Base-by-base conservation (phyloP, 441 rosid species). In the Pelargonium fulgidum region DNA sequence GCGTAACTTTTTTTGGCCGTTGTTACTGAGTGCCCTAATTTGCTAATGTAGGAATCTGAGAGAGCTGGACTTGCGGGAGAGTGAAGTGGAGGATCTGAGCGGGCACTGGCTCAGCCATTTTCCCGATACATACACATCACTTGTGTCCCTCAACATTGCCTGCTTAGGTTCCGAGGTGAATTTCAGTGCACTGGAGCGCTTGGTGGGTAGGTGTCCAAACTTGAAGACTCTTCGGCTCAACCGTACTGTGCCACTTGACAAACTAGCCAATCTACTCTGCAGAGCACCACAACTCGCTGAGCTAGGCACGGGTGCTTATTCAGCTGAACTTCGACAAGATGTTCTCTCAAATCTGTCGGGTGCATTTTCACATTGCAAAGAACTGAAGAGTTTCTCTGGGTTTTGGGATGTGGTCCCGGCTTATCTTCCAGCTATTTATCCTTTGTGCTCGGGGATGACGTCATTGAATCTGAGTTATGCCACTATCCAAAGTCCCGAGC, bases 11-110 rank as follows among this genome's bases (percentile, higher is more conserved):
- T 26, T 26, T 26, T 26, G 33, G 33, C 2, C 3, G 33, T 26
- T 26, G 33, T 26, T 26, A 26, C 33, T 26, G 52, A 47, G 52
- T 47, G 22, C 14, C 41, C 47, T 6, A 26, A 3, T 48, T 4
- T 71, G 33, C 33, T 67, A 41, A 72, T 68, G 63, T 81, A 92
- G 98, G 87, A 75, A 22, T 72, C 88, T 93, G 50, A 82, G 78
- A 66, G 98, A 93, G 82, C 87, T 93, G 74, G 98, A 93, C 79
- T 85, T 93, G 85, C 98, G 87, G 82, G 98, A 93, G 77, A 90
- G 87, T 74, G 97, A 93, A 62, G 79, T 93, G 19, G 96, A 90
- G 64, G 98, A 93, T 79, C 83, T 84, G 36, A 85, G 93, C 76
- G 91, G 93, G 68, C 96, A 89, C 63, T 93, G 98, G 98, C 79